Base-by-base conservation (phyloP, 768 basidiomycete genomes). In the Kwoniella sp. region DNA sequence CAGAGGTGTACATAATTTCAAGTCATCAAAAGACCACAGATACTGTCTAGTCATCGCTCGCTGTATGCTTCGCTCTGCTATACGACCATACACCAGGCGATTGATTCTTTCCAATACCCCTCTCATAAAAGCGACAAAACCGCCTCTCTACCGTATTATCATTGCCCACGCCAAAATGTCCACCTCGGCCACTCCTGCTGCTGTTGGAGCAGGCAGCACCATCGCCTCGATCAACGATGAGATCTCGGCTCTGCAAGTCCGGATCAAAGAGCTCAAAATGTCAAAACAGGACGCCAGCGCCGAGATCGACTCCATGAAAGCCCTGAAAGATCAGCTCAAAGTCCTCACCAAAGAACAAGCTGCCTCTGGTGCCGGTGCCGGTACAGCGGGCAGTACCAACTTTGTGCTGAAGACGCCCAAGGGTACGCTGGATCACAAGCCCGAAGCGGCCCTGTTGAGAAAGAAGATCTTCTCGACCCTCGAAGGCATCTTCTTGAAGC, bases 351-450 rank as follows among this genome's bases (percentile, higher is more conserved):
- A 82, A 9, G 83, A 78, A 83, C 64, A 64, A 48, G 84, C 82
- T 9, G 84, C 78, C 55, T 67, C 62, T 2, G 61, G 37, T 50
- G 87, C 87, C 83, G 89, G 89, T 83, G 66, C 64, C 30, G n/a
- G n/a, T n/a, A n/a, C n/a, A n/a, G n/a, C n/a, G n/a, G 67, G 63
- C 31, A 54, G 38, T 23, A 61, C 66, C 26, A 73, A 77, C 86
- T 75, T 97, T 68, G 76, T 90, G 62, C 85, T 99, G 71, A 99
- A 99, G 83, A 95, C 93, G 0, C 90, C 93, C 47, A 97, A 99
- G 90, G 96, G 96, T 37, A 98, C 96, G 20, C 87, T 92, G 55
- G 96, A 99, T 81, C 97, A 92, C 82, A 89, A 90, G 48, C 92
- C 95, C 20, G 86, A 85, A 17, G 93, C 97, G 78, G 95, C 94